Evolutionary conservation across 106 monocot species (phyloP), one percentile per base, ranked within the genome.

Genomic region (Agapanthus africanus): DNA sequence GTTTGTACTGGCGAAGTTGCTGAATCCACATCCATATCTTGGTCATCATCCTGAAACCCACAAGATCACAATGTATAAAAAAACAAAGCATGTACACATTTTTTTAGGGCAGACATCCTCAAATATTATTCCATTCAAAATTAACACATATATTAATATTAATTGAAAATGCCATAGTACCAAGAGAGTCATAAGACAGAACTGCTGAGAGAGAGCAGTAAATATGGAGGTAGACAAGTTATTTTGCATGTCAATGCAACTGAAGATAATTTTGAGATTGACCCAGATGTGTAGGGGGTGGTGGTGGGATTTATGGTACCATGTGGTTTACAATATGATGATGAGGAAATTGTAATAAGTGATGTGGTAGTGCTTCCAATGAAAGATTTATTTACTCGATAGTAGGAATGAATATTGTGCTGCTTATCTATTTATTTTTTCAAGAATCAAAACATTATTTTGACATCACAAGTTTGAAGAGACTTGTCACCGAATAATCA

Each of bases 11-110:
- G 73, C 56, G 83, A 79, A 54, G 75, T 65, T 56, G 82, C 79
- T 25, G 79, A 75, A 72, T 99, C 99, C 34, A 93, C 79, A 73
- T 93, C 90, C 93, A 93, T 99, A 49, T 93, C 99, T 73, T 79
- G 77, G 25, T 85, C 88, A 71, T 81, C 90, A 61, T 87, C 99
- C 99, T 99, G 67, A 71, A 66, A 10, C 30, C n/a, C 42, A 66
- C 5, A 57, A 63, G 38, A 62, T 18, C n/a, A 26, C 19, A 33
- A 65, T 28, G 37, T 18, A 57, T 26, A 0, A 40, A 32, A 23
- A 56, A n/a, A n/a, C n/a, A n/a, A n/a, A n/a, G n/a, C n/a, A n/a
- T n/a, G n/a, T n/a, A n/a, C n/a, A n/a, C n/a, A n/a, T n/a, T n/a
- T n/a, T n/a, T n/a, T n/a, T n/a, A n/a, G n/a, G n/a, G n/a, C n/a